Percentiles rank a stretch among this genome's conserved stretches.
These are phyloP conservation scores for Colletotrichum tofieldiae DNA, from an alignment of 2,329 filamentous ascomycete species.

Conservation along the genomic window DNA sequence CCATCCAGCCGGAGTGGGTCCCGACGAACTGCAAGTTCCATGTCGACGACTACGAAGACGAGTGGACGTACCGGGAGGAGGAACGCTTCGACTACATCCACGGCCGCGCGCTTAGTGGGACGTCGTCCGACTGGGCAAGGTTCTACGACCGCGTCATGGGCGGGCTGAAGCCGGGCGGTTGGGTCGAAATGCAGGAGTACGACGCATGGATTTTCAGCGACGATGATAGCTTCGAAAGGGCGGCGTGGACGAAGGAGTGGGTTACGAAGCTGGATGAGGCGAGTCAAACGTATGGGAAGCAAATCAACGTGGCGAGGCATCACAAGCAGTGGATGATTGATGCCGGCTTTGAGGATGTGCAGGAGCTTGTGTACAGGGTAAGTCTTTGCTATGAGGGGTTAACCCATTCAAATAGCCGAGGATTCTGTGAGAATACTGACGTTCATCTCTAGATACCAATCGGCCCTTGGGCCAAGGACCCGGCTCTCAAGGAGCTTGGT, in stretches of 20 bases:
- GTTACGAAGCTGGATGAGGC: slow-evolving; percentile 54
- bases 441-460: slow-evolving; percentile 52
- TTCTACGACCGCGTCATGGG: slow-evolving; percentile 51
- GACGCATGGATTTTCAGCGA: slow-evolving; percentile 58
- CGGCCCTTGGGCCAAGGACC: slow-evolving; percentile 57
- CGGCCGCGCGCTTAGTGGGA: slow-evolving; percentile 50
- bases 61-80: slow-evolving; percentile 59
- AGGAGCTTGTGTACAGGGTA: slow-evolving; percentile 50
- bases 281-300: slow-evolving; percentile 56
- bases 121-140: slow-evolving; percentile 52
- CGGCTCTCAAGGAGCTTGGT: slow-evolving; percentile 55
- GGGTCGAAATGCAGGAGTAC: slow-evolving; percentile 58
- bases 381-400: slow-evolving; percentile 7
- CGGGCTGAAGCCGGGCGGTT: slow-evolving; percentile 53
- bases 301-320: slow-evolving; percentile 55
- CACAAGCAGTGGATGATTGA: slow-evolving; percentile 58
- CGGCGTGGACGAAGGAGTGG: slow-evolving; percentile 58
- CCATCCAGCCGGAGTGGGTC: slow-evolving; percentile 71
- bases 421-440: slow-evolving; percentile 11
- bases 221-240: slow-evolving; percentile 55
- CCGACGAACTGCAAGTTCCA: slow-evolving; percentile 76
- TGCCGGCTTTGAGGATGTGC: slow-evolving; percentile 56
- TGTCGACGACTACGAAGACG: slow-evolving; percentile 75
- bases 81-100: slow-evolving; percentile 55
- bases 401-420: not conserved